Conservation (phyloP, 306 rosid genomes). For the Cucumis melo region DNA sequence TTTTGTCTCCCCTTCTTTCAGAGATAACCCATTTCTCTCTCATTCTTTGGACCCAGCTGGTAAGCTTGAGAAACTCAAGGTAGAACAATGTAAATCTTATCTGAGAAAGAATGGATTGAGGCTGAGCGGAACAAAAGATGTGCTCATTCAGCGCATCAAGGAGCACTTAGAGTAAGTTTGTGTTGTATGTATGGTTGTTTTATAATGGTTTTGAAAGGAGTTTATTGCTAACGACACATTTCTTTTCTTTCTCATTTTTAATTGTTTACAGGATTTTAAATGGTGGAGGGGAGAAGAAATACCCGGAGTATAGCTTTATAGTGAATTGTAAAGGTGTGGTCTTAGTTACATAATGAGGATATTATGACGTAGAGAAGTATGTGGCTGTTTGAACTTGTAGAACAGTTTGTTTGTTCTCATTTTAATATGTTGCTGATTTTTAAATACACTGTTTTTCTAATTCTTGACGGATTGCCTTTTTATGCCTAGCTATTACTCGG, state of each 20-base stretch:
- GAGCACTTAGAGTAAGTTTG: constrained; percentile 57
- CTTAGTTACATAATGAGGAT: not conserved
- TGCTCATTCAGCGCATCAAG: constrained; percentile 53
- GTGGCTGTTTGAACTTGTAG: not conserved
- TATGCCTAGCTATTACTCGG: not conserved
- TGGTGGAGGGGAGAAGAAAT: constrained; percentile 65
- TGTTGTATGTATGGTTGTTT: not conserved
- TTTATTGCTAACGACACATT: not conserved
- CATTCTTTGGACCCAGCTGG: constrained; percentile 31
- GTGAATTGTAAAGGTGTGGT: constrained; percentile 65
- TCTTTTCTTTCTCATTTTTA: not conserved
- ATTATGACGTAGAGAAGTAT: not conserved
- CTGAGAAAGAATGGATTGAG: constrained; percentile 67
- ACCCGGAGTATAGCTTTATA: constrained; percentile 52
- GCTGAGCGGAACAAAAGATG: constrained; percentile 62
- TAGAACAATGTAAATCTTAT: constrained; percentile 65
- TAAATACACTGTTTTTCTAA: too few relatives aligned
- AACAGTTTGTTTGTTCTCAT: not conserved
- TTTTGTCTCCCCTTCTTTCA: not conserved
- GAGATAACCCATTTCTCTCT: not conserved
- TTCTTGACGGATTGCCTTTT: not conserved
- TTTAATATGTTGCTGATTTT: not conserved
- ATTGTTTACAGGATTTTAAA: constrained; percentile 49
- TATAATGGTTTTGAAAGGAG: not conserved
- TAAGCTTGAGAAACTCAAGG: constrained; percentile 47